Evolutionary conservation across 2,329 filamentous ascomycete species (phyloP), one percentile per base, ranked within the genome.

Genomic region (Metarhizium album): DNA sequence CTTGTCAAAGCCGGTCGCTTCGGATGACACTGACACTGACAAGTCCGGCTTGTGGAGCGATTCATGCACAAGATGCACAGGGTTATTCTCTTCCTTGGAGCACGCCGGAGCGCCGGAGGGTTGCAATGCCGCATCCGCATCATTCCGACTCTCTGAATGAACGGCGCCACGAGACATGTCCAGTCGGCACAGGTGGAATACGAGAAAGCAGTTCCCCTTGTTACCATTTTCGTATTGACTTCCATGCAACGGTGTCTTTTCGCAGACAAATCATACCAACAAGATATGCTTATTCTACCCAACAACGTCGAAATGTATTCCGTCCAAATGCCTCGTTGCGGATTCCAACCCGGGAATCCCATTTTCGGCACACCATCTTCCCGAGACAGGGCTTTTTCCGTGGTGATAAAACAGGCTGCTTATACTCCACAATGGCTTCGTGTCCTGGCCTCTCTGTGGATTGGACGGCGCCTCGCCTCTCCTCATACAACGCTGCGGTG

Each of bases 371-470:
- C 43, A 35, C 33, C 49, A 48, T 51, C 23, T 45, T 48, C 20
- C 14, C 33, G 11, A 35, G 14, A 16, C 33, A 22, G 37, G 18
- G 23, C 23, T n/a, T 33, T 45, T 22, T 18, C 33, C 22, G 18
- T 13, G 11, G 20, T 42, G 13, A 52, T 27, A 35, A 8, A 35
- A 14, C 16, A 3, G 33, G 11, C 11, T 35, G 33, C 11, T 23
- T 47, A 22, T 27, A 33, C 43, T 47, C 27, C 42, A 22, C 45
- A 47, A 45, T 50, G 45, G 48, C 45, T 20, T 45, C 51, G 22
- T 50, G 35, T 50, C 35, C 38, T 40, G 9, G 31, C 37, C 8
- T 53, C 38, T 38, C 38, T 45, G 20, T 45, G 20, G 38, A 33
- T 50, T 48, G 23, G 40, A 14, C 38, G 7, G 29, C 22, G 27